A percentile compares a stretch with the other conserved stretches of the same genome.
These are phyloP conservation scores for Fusarium sarcochroum DNA, from an alignment of 2,329 filamentous ascomycete species.

Conservation along the genomic window DNA sequence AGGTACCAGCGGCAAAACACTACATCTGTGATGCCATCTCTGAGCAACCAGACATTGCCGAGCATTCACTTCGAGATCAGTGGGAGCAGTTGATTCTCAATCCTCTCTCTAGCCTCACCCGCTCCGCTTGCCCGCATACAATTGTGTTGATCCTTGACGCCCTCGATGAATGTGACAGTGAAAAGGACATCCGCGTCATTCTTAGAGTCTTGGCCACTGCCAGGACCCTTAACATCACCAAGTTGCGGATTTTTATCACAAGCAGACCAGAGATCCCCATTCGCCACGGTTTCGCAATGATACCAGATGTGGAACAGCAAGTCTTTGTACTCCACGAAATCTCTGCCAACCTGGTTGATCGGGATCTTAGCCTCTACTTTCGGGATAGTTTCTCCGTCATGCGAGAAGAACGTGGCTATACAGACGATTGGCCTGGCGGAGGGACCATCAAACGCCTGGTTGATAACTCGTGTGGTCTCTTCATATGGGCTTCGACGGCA, in stretches of 20 bases:
- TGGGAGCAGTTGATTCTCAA: slow-evolving; percentile 4
- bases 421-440: background rate
- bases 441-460: background rate
- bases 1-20: background rate
- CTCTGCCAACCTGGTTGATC: background rate
- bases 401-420: background rate
- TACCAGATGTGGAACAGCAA: background rate
- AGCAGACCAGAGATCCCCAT: slow-evolving; percentile 4
- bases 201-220: background rate
- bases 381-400: background rate
- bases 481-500: slow-evolving; percentile 5
- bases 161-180: slow-evolving; percentile 3
- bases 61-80: background rate
- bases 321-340: slow-evolving; percentile 8
- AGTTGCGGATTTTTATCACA: background rate
- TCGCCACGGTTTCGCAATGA: background rate
- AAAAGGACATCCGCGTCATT: background rate
- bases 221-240: background rate
- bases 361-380: background rate
- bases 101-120: background rate
- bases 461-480: background rate
- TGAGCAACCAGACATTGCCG: background rate
- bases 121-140: background rate
- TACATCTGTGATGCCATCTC: slow-evolving; percentile 1
- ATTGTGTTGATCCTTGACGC: background rate